phyloP scores from a whole-genome alignment of 2,329 filamentous ascomycete species.

The Aspergillus costaricaensis region DNA sequence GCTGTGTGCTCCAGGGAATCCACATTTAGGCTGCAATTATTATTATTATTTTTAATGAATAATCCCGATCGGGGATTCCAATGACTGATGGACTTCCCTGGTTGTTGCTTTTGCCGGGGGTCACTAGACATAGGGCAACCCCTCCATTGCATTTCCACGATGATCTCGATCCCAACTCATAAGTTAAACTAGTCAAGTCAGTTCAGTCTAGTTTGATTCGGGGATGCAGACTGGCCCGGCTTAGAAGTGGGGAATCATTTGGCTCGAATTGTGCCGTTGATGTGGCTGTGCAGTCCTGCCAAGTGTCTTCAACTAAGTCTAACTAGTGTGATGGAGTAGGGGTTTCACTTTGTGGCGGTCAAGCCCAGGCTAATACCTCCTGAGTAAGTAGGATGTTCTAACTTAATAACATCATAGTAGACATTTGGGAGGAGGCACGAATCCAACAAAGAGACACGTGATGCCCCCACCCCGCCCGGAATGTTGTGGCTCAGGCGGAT shows the following conservation, averaged over 20 bases:
- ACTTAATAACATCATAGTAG: no score
- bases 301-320: background rate
- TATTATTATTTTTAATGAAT: no score
- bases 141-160: no score
- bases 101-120: no score
- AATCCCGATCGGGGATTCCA: background rate
- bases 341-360: background rate
- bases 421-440: no score
- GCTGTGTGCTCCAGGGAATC: background rate
- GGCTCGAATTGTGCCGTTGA: no score
- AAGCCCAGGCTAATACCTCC: background rate
- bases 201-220: no score
- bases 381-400: background rate
- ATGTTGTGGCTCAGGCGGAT: background rate
- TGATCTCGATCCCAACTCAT: background rate
- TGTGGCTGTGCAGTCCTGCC: slow-evolving; percentile 5
- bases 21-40: background rate
- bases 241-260: background rate
- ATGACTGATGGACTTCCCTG: background rate
- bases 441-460: no score
- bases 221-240: no score
- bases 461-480: no score
- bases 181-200: background rate
- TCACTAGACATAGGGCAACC: background rate
- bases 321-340: background rate